These are phyloP conservation scores for Mytilinidion resinicola DNA, from an alignment of 495 filamentous ascomycete species.

Conservation along the genomic window DNA sequence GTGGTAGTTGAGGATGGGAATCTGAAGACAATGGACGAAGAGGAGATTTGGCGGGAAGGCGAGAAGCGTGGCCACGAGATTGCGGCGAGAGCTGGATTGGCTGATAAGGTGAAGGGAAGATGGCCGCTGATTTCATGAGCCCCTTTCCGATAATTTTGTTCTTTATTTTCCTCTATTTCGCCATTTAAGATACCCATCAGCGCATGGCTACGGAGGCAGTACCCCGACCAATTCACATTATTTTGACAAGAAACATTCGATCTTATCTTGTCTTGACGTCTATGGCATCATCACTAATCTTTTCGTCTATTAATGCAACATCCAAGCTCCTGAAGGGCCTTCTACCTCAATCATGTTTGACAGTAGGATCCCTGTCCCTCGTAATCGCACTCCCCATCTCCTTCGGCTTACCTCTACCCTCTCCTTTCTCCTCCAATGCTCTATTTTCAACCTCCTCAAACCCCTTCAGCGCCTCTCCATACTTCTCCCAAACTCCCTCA, in stretches of 20 bases:
- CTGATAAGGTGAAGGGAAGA: conserved; percentile 35
- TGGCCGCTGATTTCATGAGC: conserved; percentile 33
- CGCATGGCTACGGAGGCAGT: no score
- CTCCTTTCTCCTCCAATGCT: conserved; percentile 45
- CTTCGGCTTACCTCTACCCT: neutral
- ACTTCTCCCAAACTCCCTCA: conserved; percentile 62
- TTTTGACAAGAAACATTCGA: no score
- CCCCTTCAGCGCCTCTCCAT: conserved; percentile 67
- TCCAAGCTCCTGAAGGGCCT: no score
- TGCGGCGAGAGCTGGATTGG: conserved; percentile 40
- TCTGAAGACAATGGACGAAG: conserved; percentile 24
- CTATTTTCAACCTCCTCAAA: conserved; percentile 73
- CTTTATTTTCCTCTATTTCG: no score
- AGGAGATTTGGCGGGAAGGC: conserved; percentile 16
- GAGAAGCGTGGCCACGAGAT: conserved; percentile 36
- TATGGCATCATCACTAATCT: no score
- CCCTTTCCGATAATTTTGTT: no score
- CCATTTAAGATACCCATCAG: no score
- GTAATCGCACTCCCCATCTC: neutral
- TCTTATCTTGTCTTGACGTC: no score
- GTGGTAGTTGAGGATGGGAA: conserved; percentile 39
- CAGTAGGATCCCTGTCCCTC: neutral
- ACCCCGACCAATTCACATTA: no score
- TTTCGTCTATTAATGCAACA: no score
- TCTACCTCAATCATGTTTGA: conserved; percentile 4